phyloP scores from a whole-genome alignment of 225 moss, liverwort and hornwort genomes.

The Polytrichum formosum region DNA sequence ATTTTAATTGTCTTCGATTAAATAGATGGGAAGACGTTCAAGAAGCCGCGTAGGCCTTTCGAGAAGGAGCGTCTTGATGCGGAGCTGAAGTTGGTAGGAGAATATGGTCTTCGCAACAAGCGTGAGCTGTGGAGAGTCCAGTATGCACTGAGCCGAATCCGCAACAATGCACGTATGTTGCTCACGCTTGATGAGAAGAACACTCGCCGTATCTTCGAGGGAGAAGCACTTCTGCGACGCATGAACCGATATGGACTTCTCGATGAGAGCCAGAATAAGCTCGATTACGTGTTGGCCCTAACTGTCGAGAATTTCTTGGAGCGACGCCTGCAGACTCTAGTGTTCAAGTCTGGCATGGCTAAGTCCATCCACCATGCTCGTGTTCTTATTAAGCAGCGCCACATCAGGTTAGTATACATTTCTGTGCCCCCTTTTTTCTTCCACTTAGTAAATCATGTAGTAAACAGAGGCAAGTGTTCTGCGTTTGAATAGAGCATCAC shows the following conservation, averaged over 20 bases:
- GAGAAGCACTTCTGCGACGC: constrained; percentile 80
- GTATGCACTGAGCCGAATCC: constrained; percentile 81
- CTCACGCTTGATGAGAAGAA: constrained; percentile 91
- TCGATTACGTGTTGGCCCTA: constrained; percentile 86
- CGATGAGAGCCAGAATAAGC: constrained; percentile 84
- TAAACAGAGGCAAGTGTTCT: too few relatives aligned
- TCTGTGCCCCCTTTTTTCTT: too few relatives aligned
- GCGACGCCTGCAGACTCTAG: constrained; percentile 82
- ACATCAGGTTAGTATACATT: constrained; percentile 57
- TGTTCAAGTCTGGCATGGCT: constrained; percentile 93
- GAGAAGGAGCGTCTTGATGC: constrained; percentile 94
- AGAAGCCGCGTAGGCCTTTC: constrained; percentile 89
- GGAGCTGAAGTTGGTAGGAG: constrained; percentile 89
- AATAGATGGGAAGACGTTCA: constrained; percentile 89
- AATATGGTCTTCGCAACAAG: constrained; percentile 95
- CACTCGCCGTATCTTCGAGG: constrained; percentile 86
- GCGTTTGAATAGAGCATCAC: too few relatives aligned
- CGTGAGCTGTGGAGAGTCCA: constrained; percentile 95
- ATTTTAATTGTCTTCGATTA: not conserved
- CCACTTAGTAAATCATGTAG: too few relatives aligned
- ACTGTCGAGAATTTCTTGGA: constrained; percentile 86
- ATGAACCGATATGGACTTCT: constrained; percentile 86
- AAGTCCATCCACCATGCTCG: constrained; percentile 92
- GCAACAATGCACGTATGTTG: constrained; percentile 87
- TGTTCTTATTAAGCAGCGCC: constrained; percentile 86